Evolutionary conservation across 805 yeast species (phyloP).

Genomic region (Saturnispora zaruensis): DNA sequence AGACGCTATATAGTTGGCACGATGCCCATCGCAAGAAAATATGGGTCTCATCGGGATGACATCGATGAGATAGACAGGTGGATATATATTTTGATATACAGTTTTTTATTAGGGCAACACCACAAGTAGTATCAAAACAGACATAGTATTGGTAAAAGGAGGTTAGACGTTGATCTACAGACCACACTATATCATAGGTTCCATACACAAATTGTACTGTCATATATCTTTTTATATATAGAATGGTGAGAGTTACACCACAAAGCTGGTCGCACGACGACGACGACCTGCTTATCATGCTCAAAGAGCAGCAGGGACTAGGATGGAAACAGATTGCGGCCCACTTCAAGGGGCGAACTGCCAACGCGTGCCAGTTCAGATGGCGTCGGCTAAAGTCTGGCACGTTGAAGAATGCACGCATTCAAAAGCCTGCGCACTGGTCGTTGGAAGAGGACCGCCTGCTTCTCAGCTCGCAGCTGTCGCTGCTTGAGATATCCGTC

Average conservation of each 20-base stretch:
- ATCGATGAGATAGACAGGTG: not conserved
- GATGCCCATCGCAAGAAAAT: constrained; percentile 1
- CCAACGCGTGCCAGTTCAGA: constrained; percentile 83
- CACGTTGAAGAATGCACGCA: constrained; percentile 24
- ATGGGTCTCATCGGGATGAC: not conserved
- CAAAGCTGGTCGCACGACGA: constrained; percentile 72
- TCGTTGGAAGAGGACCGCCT: constrained; percentile 3
- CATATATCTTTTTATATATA: not conserved
- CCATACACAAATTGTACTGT: no score
- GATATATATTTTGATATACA: not conserved
- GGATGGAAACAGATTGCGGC: constrained; percentile 87
- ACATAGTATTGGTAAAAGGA: no score
- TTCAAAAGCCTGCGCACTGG: not conserved
- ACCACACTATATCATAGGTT: no score
- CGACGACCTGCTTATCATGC: constrained; percentile 58
- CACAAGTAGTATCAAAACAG: no score
- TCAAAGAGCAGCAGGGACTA: constrained; percentile 71
- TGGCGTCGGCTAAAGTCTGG: constrained; percentile 66
- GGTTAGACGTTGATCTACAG: no score
- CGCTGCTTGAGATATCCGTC: not conserved
- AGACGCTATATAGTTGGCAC: not conserved
- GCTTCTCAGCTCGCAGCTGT: not conserved
- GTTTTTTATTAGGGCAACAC: no score
- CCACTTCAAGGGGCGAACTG: constrained; percentile 71
- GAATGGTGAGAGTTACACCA: constrained; percentile 13